These are phyloP conservation scores for Haplosporangium gracile DNA, from an alignment of 192 early-diverging fungal species.

Conservation along the genomic window DNA sequence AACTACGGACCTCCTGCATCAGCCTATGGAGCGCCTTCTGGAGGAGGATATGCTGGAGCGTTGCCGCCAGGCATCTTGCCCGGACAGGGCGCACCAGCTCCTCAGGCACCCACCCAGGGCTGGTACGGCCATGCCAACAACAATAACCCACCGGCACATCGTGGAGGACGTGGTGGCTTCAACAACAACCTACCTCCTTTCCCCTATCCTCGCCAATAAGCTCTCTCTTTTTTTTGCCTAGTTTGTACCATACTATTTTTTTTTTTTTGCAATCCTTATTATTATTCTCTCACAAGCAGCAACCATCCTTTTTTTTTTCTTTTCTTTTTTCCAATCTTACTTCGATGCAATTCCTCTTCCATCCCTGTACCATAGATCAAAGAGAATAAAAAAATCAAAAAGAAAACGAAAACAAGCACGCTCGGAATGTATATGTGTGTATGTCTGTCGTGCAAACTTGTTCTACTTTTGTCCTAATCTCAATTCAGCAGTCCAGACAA, in stretches of 20 bases:
- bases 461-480: conserved; percentile 18
- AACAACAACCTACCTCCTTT: conserved; percentile 47
- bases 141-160: background rate
- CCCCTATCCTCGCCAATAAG: conserved; percentile 49
- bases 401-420: background rate
- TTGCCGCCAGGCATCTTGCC: conserved; percentile 43
- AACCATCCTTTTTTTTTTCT: conserved; percentile 9
- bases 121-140: conserved; percentile 46
- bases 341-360: background rate
- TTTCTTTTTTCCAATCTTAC: conserved; percentile 7
- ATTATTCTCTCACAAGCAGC: background rate
- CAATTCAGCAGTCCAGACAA: conserved; percentile 89
- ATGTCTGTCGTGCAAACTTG: background rate
- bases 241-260: conserved; percentile 12
- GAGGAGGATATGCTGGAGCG: conserved; percentile 34
- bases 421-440: background rate
- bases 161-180: conserved; percentile 25
- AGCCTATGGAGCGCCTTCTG: conserved; percentile 9
- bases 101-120: conserved; percentile 15
- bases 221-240: background rate
- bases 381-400: background rate
- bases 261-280: conserved; percentile 2
- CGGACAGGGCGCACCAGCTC: conserved; percentile 15
- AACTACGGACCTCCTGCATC: conserved; percentile 38
- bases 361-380: conserved; percentile 2